phyloP scores from a whole-genome alignment of 2,329 filamentous ascomycete species.

The Talaromyces sp. region DNA sequence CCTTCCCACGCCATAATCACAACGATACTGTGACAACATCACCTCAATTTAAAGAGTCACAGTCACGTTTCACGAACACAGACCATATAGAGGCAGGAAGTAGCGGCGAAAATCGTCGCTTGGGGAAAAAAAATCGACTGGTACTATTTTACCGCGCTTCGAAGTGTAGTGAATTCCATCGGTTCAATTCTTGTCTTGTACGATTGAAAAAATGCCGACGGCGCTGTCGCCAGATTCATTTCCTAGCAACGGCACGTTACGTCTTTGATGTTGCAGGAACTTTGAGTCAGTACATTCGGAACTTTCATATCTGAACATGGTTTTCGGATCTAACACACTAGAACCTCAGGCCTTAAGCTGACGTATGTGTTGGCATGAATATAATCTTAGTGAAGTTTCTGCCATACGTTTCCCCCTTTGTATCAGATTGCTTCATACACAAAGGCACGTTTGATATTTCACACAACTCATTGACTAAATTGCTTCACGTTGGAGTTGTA shows the following conservation, averaged over 20 bases:
- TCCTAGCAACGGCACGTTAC: no score
- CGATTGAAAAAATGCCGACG: neutral
- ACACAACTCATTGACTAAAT: no score
- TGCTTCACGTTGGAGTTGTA: no score
- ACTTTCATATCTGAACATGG: neutral
- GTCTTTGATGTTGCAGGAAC: no score
- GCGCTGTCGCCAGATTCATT: no score
- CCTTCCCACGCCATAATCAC: neutral
- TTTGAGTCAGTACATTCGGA: neutral
- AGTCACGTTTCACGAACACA: neutral
- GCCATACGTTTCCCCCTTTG: no score
- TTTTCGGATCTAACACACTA: no score
- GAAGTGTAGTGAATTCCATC: neutral
- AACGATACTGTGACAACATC: neutral
- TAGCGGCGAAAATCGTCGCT: neutral
- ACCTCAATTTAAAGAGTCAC: neutral
- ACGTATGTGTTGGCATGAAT: no score
- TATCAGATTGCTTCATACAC: no score
- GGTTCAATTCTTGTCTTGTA: neutral
- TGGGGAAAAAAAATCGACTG: neutral
- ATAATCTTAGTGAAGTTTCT: no score
- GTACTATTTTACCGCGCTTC: neutral
- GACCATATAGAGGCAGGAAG: neutral
- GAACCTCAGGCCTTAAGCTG: no score
- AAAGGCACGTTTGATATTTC: no score